Conservation (phyloP, 257 asterid genomes). For the Paraleonurus japonicus region DNA sequence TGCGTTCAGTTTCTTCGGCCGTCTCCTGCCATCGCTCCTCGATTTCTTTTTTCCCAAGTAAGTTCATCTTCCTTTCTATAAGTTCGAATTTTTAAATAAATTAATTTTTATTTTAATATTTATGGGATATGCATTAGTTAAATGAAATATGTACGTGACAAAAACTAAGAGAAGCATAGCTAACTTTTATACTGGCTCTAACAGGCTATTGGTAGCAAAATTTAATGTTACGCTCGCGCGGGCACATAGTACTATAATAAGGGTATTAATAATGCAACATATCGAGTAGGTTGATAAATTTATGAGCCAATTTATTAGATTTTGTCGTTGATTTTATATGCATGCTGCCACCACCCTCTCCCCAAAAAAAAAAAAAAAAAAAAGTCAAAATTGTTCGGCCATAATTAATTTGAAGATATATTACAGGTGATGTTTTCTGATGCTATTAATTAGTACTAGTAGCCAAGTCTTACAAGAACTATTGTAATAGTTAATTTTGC, state of each 20-base stretch:
- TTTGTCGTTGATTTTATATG: neutral
- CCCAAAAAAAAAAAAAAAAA: too few species aligned
- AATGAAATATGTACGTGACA: too few species aligned
- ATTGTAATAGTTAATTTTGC: too few species aligned
- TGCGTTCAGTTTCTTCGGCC: conserved; percentile 74
- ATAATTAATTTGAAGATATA: neutral
- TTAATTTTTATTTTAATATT: too few species aligned
- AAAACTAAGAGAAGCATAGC: too few species aligned
- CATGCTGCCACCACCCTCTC: conserved; percentile 7
- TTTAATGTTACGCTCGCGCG: neutral
- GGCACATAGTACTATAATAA: too few species aligned
- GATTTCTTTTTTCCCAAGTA: conserved; percentile 54
- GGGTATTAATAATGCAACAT: conserved; percentile 27
- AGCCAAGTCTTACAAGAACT: too few species aligned
- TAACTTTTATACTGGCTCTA: neutral
- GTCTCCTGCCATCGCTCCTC: conserved; percentile 68
- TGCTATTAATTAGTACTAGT: too few species aligned
- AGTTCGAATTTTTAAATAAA: neutral
- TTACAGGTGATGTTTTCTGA: neutral
- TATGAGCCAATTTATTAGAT: conserved; percentile 17
- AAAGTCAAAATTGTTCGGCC: conserved; percentile 27
- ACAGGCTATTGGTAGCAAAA: neutral
- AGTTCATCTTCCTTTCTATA: neutral
- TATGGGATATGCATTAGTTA: neutral
- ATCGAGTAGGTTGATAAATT: conserved; percentile 34